Base-by-base conservation (phyloP, 352 stramenopile genomes). In the Plasmopara muralis region DNA sequence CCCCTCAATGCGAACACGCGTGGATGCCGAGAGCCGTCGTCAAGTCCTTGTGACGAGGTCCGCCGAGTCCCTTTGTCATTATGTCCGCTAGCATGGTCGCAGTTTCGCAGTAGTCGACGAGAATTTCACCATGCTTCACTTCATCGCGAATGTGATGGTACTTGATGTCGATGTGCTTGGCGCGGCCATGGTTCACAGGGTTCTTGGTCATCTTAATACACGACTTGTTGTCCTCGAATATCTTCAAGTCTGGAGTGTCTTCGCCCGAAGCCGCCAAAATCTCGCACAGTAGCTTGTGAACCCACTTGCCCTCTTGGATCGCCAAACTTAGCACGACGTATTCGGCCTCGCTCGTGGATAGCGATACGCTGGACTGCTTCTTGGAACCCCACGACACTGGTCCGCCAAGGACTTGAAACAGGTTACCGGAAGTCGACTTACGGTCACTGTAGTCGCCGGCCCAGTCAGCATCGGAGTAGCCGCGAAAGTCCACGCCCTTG, bases 331-430 rank as follows among this genome's bases (percentile, higher is more conserved):
- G 51, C 28, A 43, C 51, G 15, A 58, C 52, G 51, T 52, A 52
- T 14, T 58, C 20, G 20, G 35, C 51, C 14, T 58, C 51, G 28
- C 51, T 51, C 15, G 43, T 58, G 28, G 51, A 58, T 29, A 58
- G 43, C 34, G 18, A 52, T 33, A 52, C 47, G 18, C 25, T 47
- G 6, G 42, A 47, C 25, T 47, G 28, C 28, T 35, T 35, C 28
- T 47, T 47, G 28, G 5, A 35, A 15, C 25, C 42, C 13, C 42
- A 47, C 15, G 5, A 35, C 4, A 47, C 42, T 5, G 42, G 42
- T 20, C 18, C 42, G 20, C 20, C 20, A 25, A 25, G 20, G 20
- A 25, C 20, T 25, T 25, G 20, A 25, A 25, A 1, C 20, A 25
- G 20, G 1, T n/a, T n/a, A 29, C 16, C 12, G 16, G 42, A 47